Base-by-base conservation (phyloP, 805 yeast genomes). In the Metschnikowia similis region DNA sequence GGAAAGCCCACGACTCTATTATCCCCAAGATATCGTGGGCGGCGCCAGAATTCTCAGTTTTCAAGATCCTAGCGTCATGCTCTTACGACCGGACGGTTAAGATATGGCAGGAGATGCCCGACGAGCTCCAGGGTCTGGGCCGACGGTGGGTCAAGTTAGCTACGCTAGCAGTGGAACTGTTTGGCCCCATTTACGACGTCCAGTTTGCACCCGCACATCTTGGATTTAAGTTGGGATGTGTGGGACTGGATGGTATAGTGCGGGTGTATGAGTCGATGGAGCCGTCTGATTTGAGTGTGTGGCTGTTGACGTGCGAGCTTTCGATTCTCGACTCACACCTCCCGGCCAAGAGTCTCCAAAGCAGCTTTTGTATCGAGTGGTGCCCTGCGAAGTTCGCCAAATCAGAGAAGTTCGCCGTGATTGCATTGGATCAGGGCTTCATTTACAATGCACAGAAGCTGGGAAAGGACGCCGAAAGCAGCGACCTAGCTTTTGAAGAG, bases 1-100 rank as follows among this genome's bases (percentile, higher is more conserved):
- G 97, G 95, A 87, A 87, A 57, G 98, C 98, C 0, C 99, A 94
- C 64, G 97, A 94, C 59, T 83, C 96, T 7, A 81, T 90, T 50
- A 81, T 94, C 27, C 87, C 89, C 17, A 81, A 85, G 57, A 75
- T 94, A 8, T 82, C 83, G 42, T 94, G 97, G 95, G 97, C 98
- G 0, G 86, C 89, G 45, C 99, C 99, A 1, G 95, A 92, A 66
- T 90, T 83, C 66, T 66, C 71, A 27, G 67, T 69, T 51, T 95
- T 96, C 8, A 88, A 88, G 61, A 72, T 94, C 3, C 67, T 94
- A 26, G 96, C 96, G 1, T 82, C 94, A 27, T 90, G 91, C 34
- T 88, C 97, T 1, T 89, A 86, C 66, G 99, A 94, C 62, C 79
- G 96, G 48, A 87, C 96, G 0, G 82, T 92, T 29, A 87, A 87